phyloP scores from a whole-genome alignment of 1,139 yeast genomes.

The Pneumocystis oryctolagi region DNA sequence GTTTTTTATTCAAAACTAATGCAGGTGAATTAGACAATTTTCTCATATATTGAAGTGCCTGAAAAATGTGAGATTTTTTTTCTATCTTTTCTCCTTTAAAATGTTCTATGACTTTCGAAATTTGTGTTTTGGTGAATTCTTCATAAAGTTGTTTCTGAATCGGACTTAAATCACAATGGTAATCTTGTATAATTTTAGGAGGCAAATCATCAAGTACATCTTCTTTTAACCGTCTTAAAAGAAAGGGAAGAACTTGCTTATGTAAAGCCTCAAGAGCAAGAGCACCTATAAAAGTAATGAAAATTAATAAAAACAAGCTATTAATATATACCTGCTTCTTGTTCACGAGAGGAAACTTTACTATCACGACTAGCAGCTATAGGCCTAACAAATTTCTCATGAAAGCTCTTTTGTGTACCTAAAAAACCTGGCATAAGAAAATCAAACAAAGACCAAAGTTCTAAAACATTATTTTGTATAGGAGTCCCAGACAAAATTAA shows the following conservation, averaged over 20 bases:
- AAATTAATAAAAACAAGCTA: neutral
- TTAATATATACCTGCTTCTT: conserved; percentile 48
- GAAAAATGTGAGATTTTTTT: conserved; percentile 85
- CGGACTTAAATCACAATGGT: conserved; percentile 88
- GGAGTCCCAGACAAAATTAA: conserved; percentile 93
- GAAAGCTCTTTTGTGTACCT: conserved; percentile 88
- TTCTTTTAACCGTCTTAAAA: conserved; percentile 89
- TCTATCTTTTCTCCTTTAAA: conserved; percentile 31
- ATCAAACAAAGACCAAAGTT: conserved; percentile 93
- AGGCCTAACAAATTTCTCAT: conserved; percentile 91
- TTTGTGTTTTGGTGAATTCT: conserved; percentile 83
- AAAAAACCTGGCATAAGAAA: conserved; percentile 97
- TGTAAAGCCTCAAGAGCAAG: conserved; percentile 89
- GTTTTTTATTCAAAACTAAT: conserved; percentile 67
- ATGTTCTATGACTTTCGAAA: conserved; percentile 42
- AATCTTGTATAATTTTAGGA: conserved; percentile 95
- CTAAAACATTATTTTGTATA: conserved; percentile 90
- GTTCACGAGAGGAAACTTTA: conserved; percentile 83
- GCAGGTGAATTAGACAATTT: conserved; percentile 95
- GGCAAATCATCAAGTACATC: conserved; percentile 93
- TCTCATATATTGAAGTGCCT: conserved; percentile 92
- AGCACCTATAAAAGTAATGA: conserved; percentile 34
- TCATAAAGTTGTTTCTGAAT: conserved; percentile 75
- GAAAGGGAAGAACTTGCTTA: conserved; percentile 89
- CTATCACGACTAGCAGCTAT: conserved; percentile 88